These are phyloP conservation scores for Phytophthora syringae DNA, from an alignment of 352 stramenopile genomes.

Conservation along the genomic window DNA sequence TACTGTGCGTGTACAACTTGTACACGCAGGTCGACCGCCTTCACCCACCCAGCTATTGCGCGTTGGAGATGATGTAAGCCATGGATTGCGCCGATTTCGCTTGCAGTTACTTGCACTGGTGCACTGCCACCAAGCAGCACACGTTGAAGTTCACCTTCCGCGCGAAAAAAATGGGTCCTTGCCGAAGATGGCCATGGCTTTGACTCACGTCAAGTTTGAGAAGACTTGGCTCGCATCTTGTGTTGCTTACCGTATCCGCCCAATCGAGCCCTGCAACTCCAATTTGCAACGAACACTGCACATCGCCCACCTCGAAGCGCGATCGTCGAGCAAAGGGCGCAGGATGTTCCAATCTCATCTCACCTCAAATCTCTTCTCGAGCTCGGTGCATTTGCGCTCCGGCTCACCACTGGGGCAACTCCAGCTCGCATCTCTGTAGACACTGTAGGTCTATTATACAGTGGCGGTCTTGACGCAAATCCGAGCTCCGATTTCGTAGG, in stretches of 20 bases:
- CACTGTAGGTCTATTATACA: too few relatives aligned
- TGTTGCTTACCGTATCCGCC: conserved; percentile 2
- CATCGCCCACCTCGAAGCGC: conserved; percentile 18
- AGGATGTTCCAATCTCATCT: conserved; percentile 6
- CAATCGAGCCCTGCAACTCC: conserved; percentile 7
- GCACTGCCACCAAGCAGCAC: conserved; percentile 5
- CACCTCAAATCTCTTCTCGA: conserved; percentile 15
- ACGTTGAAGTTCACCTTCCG: neutral
- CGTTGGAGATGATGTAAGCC: too few relatives aligned
- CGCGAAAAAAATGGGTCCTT: conserved; percentile 18
- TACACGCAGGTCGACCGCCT: too few relatives aligned
- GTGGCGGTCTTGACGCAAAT: conserved; percentile 10
- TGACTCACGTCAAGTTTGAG: neutral
- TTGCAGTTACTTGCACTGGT: conserved; percentile 21
- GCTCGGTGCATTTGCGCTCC: conserved; percentile 10
- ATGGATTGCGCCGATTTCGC: too few relatives aligned
- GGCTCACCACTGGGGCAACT: conserved; percentile 14
- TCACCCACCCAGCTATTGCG: too few relatives aligned
- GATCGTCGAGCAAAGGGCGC: neutral
- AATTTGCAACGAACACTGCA: neutral
- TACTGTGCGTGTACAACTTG: neutral
- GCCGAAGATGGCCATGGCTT: conserved; percentile 4
- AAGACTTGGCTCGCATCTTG: neutral
- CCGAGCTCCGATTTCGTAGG: conserved; percentile 1
- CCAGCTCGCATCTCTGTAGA: too few relatives aligned